phyloP scores from a whole-genome alignment of 2,329 filamentous ascomycete species.

The Peltaster fructicola region DNA sequence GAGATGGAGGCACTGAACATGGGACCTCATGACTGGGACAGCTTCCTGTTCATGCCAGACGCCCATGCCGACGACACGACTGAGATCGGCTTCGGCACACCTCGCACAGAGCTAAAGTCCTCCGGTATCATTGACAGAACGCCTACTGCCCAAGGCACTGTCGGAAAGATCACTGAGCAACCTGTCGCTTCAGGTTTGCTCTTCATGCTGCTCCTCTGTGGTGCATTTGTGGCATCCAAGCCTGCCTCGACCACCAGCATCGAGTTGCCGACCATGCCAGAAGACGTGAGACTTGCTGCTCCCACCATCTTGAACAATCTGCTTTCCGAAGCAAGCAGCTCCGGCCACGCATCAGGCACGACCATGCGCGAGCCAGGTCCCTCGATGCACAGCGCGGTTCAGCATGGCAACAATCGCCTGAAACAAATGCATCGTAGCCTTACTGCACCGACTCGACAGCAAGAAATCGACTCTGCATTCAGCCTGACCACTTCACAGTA shows the following conservation, averaged over 20 bases:
- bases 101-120: conserved; percentile 11
- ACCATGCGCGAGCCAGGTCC: conserved; percentile 9
- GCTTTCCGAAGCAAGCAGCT: conserved; percentile 62
- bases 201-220: conserved; percentile 90
- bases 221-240: conserved; percentile 88
- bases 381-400: conserved; percentile 8
- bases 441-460: conserved; percentile 53
- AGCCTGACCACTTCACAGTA: conserved; percentile 75
- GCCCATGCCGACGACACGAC: conserved; percentile 6
- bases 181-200: conserved; percentile 66
- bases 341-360: conserved; percentile 29
- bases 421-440: conserved; percentile 28
- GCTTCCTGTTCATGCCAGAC: conserved; percentile 56
- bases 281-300: conserved; percentile 63
- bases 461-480: conserved; percentile 78
- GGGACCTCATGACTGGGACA: conserved; percentile 61
- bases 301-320: conserved; percentile 64
- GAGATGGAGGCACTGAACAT: conserved; percentile 75
- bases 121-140: conserved; percentile 7
- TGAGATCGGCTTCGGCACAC: conserved; percentile 42
- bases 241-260: conserved; percentile 49
- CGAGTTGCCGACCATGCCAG: conserved; percentile 58
- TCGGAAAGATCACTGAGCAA: conserved; percentile 22
- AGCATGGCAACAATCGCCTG: conserved; percentile 8
- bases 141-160: conserved; percentile 22